Evolutionary conservation across 345 rosid genomes (phyloP), one percentile per base, ranked within the genome.

Genomic region (Murraya paniculata): DNA sequence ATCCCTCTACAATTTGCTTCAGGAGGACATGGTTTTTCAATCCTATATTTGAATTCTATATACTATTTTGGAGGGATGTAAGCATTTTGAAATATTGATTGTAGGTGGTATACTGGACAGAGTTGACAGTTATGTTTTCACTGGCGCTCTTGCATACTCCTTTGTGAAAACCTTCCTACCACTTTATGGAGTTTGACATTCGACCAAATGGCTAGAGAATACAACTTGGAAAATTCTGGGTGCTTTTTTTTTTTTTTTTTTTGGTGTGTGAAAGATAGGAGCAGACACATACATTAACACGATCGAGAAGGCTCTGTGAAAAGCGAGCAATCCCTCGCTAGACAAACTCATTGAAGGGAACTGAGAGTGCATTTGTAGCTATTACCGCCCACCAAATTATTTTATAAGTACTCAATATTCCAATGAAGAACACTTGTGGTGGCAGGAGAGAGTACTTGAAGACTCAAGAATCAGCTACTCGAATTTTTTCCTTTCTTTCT

Each of bases 71-170:
- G 50, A 45, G 4, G 50, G 50, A 3, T 45, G 18, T 36, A 36
- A 45, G 11, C 36, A 9, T 25, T 22, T 39, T 50, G 38, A 28
- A 74, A 68, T 56, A 14, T 60, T 72, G 53, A 25, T 45, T 76
- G 77, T 86, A 93, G 99, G 99, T 65, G 98, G 99, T 64, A 88
- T 95, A 72, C 81, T 95, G 65, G 98, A 95, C 84, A 89, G 96
- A 80, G 93, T 88, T 61, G 98, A 93, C 85, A 95, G 98, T 76
- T 95, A 92, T 85, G 88, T 93, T 55, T 95, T 95, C 93, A 95
- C 99, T 0, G 99, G 98, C 28, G 99, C 99, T 8, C 90, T 95
- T 66, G 90, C 94, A 30, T 91, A 90, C 85, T 89, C 97, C 60
- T 93, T 95, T 72, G 90, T 95, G 84, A 90, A 91, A 84, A 85